These are phyloP conservation scores for Pythium guiyangense DNA, from an alignment of 352 stramenopile genomes.

Conservation along the genomic window DNA sequence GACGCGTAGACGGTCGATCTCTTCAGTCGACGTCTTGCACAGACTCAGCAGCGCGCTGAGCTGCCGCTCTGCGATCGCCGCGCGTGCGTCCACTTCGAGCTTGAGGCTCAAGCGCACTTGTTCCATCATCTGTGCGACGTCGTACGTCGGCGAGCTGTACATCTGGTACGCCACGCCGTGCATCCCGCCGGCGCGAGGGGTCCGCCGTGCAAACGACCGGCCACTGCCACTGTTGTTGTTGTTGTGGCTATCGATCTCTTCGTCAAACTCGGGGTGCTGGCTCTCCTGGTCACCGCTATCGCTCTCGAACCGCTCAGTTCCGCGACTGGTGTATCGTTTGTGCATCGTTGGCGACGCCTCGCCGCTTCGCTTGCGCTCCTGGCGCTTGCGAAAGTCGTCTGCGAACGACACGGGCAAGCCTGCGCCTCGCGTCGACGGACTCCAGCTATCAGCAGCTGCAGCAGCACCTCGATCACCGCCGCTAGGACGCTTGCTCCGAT, in stretches of 20 bases:
- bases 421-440: conserved; percentile 12
- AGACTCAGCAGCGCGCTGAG: conserved; percentile 69
- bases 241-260: conserved; percentile 18
- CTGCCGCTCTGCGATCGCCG: conserved; percentile 71
- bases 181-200: neutral
- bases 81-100: conserved; percentile 73
- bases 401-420: conserved; percentile 23
- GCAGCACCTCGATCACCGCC: neutral
- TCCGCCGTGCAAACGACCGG: neutral
- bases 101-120: conserved; percentile 79
- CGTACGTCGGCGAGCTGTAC: conserved; percentile 68
- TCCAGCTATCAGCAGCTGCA: neutral
- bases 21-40: conserved; percentile 69
- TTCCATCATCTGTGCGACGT: conserved; percentile 84
- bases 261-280: conserved; percentile 10
- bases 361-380: conserved; percentile 32
- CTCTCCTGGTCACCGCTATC: conserved; percentile 13
- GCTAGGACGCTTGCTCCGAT: neutral
- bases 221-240: neutral
- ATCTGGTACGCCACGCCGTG: conserved; percentile 28
- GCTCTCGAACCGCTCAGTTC: conserved; percentile 13
- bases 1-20: conserved; percentile 60
- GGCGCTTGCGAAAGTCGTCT: conserved; percentile 46
- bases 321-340: neutral
- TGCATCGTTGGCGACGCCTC: neutral